Percentiles rank a stretch among this genome's conserved stretches.
Conservation (phyloP, 345 rosid genomes). For the Syzygium aromaticum region DNA sequence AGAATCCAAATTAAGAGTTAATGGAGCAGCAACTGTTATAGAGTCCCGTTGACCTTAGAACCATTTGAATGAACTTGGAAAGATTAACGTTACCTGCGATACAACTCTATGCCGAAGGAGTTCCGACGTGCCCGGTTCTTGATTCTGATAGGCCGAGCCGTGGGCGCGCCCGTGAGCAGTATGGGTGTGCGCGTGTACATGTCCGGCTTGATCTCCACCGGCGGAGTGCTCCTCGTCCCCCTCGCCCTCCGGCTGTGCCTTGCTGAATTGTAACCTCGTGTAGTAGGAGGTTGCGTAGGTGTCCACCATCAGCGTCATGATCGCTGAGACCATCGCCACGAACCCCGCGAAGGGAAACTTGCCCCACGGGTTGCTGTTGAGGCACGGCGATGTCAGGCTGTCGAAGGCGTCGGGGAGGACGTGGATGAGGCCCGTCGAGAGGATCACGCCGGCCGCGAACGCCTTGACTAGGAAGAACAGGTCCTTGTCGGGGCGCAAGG, state of each 20-base stretch:
- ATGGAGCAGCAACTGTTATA: background rate
- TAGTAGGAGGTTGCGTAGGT: constrained; percentile 44
- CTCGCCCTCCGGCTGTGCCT: constrained; percentile 14
- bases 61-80: background rate
- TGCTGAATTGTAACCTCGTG: constrained; percentile 19
- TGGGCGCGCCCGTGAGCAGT: constrained; percentile 35
- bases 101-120: constrained; percentile 21
- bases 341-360: constrained; percentile 79
- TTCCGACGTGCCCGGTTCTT: constrained; percentile 4
- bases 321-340: constrained; percentile 66
- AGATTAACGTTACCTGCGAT: constrained; percentile 26
- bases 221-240: constrained; percentile 8
- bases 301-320: constrained; percentile 53
- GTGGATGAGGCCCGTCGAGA: constrained; percentile 81
- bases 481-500: constrained; percentile 28
- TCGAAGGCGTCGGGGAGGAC: constrained; percentile 80
- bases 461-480: constrained; percentile 47
- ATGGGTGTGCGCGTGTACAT: constrained; percentile 16
- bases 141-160: constrained; percentile 21
- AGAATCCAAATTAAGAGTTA: too few species aligned
- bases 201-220: constrained; percentile 1
- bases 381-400: constrained; percentile 47
- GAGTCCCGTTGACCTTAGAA: background rate
- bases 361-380: constrained; percentile 57
- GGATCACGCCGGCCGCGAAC: constrained; percentile 79